Percentiles rank a stretch among this genome's conserved stretches.
Conservation (phyloP, 176 grass and related monocot genomes). For the Oryza coarctata region DNA sequence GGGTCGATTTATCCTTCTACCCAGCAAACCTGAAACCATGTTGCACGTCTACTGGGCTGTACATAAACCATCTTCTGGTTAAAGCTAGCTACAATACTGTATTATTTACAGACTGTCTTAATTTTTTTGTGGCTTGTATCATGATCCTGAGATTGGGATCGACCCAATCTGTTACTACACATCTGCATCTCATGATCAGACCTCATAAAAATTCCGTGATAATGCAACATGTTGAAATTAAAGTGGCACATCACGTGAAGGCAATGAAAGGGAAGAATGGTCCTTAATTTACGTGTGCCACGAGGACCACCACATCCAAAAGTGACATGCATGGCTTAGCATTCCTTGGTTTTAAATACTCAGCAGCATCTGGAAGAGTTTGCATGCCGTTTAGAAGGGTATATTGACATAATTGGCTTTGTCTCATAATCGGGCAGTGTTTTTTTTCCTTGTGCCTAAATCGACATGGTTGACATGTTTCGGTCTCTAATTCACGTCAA, state of each 20-base stretch:
- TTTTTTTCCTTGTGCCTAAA: no score
- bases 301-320: not conserved
- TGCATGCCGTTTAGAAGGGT: not conserved
- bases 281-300: slow-evolving; percentile 8
- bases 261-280: slow-evolving; percentile 18
- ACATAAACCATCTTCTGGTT: not conserved
- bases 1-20: not conserved
- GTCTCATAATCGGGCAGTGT: no score
- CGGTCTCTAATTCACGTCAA: no score
- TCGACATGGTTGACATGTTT: no score
- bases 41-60: not conserved
- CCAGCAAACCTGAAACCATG: not conserved
- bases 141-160: not conserved
- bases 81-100: not conserved
- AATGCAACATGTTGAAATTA: not conserved
- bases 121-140: not conserved
- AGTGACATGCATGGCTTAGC: not conserved
- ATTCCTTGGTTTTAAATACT: slow-evolving; percentile 24
- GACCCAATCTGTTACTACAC: not conserved
- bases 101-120: not conserved
- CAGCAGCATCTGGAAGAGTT: not conserved
- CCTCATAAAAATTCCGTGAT: not conserved
- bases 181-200: not conserved
- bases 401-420: no score
- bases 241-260: slow-evolving; percentile 35